These are phyloP conservation scores for Ophiocordyceps camponoti-saundersi DNA, from an alignment of 2,329 filamentous ascomycete species.

Conservation along the genomic window DNA sequence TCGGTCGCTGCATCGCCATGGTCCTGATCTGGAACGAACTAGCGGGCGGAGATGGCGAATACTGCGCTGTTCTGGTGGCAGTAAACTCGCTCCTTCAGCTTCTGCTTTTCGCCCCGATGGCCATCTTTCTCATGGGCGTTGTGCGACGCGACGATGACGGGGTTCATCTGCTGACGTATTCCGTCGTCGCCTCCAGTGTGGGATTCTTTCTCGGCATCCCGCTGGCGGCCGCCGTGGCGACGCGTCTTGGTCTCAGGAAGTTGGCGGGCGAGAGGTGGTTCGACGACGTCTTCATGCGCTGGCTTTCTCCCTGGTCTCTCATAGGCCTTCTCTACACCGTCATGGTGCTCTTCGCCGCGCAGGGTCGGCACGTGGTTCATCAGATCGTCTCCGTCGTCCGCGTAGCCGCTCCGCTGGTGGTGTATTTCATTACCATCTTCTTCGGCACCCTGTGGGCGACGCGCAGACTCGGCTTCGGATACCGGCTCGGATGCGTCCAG, in stretches of 20 bases:
- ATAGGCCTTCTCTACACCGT: slow-evolving; percentile 80
- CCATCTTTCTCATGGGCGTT: slow-evolving; percentile 52
- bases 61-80: slow-evolving; percentile 67
- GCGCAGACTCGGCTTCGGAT: slow-evolving; percentile 54
- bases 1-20: slow-evolving; percentile 83
- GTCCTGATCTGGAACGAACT: slow-evolving; percentile 55
- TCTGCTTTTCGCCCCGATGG: slow-evolving; percentile 53
- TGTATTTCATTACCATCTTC: slow-evolving; percentile 70
- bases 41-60: slow-evolving; percentile 62
- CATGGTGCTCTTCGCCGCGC: slow-evolving; percentile 67
- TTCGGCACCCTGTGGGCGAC: slow-evolving; percentile 46
- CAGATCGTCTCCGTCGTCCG: slow-evolving; percentile 72
- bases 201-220: slow-evolving; percentile 77
- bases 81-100: slow-evolving; percentile 63
- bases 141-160: slow-evolving; percentile 31
- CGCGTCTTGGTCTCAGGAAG: slow-evolving; percentile 43
- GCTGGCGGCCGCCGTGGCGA: slow-evolving; percentile 62
- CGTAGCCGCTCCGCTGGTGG: slow-evolving; percentile 62
- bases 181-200: slow-evolving; percentile 61
- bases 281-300: slow-evolving; percentile 50
- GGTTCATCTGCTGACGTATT: slow-evolving; percentile 13
- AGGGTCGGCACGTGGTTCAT: slow-evolving; percentile 59
- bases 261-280: slow-evolving; percentile 44
- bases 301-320: slow-evolving; percentile 55
- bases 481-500: slow-evolving; percentile 55